These are phyloP conservation scores for Saccharum hybrid DNA, from an alignment of 202 grass and related monocot species.

Conservation along the genomic window DNA sequence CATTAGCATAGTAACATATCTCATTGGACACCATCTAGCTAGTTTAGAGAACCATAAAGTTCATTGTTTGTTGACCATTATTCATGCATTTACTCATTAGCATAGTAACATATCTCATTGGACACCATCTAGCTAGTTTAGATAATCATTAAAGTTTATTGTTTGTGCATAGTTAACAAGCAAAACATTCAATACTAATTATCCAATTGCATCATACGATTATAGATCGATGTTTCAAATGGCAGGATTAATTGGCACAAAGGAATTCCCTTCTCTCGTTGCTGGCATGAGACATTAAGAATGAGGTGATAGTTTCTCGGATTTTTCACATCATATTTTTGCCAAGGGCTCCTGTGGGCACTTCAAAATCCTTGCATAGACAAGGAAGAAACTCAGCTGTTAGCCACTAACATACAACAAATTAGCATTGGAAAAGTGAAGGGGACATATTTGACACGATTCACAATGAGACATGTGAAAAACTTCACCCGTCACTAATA, in stretches of 20 bases:
- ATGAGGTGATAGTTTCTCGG: neutral
- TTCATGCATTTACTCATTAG: neutral
- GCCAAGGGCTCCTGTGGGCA: neutral
- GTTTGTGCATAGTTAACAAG: neutral
- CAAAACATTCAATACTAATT: neutral
- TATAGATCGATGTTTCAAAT: neutral
- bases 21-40: neutral
- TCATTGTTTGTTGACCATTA: neutral
- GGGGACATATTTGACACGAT: no score
- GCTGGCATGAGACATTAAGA: neutral
- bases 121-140: neutral
- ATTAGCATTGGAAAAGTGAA: neutral
- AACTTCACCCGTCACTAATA: no score
- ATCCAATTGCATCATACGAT: rapidly evolving
- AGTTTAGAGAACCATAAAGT: neutral
- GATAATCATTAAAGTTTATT: neutral
- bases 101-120: neutral
- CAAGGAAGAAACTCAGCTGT: neutral
- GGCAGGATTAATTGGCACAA: neutral
- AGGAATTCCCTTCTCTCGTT: neutral
- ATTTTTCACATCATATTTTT: neutral
- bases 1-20: neutral
- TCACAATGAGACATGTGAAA: no score
- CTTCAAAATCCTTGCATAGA: neutral
- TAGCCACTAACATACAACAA: neutral